Evolutionary conservation across 2,329 filamentous ascomycete genomes (phyloP), one percentile per base, ranked within the genome.

Genomic region (Penicillium rolfsii): DNA sequence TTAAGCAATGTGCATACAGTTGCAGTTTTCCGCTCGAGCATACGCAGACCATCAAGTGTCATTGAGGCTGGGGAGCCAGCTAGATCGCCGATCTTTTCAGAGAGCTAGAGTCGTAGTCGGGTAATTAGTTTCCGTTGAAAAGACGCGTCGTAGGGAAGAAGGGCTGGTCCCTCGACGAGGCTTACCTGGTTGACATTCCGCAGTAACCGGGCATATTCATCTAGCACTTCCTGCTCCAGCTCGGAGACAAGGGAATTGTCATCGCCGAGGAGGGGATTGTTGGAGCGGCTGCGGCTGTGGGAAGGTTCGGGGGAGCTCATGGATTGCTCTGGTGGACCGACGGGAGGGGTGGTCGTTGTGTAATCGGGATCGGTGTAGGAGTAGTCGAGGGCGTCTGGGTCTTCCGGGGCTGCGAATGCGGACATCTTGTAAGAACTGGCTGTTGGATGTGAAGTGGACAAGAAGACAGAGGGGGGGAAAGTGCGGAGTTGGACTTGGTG

Each of bases 1-100:
- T 99, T 99, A 74, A 99, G 84, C 74, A 98, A 79, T 64, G 95
- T 99, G 78, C 96, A 98, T 24, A 97, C 94, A 57, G 97, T 82
- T 68, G 92, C 93, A 46, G 94, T 97, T 83, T 98, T 97, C 70
- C 95, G 85, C 82, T 99, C 95, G 57, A 99, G 82, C 46, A 93
- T 89, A 57, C 95, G 84, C 69, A 99, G 83, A 8, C 91, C 89
- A 76, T 99, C 91, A 9, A 81, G 74, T 6, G 90, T 89, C 24
- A 91, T 89, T 0, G 93, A 90, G 86, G 88, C 64, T 91, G 88
- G 70, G 84, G 82, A 70, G 85, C 86, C 63, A 87, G 86, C 61
- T 83, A 81, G 53, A 74, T 78, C 43, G 85, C 82, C 87, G 87
- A 77, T 69, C 57, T 72, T 73, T 12, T 68, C 64, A n/a, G 72